Conservation (phyloP, 2,329 filamentous ascomycete species). For the Aspergillus persii region DNA sequence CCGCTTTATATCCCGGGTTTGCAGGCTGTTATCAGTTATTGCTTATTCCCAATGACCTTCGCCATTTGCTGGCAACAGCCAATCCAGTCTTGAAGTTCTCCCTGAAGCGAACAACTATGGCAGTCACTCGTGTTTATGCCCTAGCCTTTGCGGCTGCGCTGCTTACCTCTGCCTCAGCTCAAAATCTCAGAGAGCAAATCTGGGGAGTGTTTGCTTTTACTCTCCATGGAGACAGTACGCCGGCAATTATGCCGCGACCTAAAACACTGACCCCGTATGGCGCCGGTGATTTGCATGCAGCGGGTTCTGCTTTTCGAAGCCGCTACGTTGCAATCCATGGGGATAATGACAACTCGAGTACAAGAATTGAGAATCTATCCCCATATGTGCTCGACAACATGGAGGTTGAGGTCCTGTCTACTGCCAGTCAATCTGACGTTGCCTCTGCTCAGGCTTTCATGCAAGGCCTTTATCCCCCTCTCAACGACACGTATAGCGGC, state of each 20-base stretch:
- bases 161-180: slow-evolving; percentile 19
- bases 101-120: slow-evolving; percentile 5
- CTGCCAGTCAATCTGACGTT: slow-evolving; percentile 47
- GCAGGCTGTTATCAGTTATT: not conserved
- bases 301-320: slow-evolving; percentile 52
- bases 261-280: slow-evolving; percentile 52
- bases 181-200: slow-evolving; percentile 33
- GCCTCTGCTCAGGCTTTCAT: slow-evolving; percentile 61
- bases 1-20: not conserved
- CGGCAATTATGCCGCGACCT: slow-evolving; percentile 37
- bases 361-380: slow-evolving; percentile 46
- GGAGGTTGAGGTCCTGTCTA: slow-evolving; percentile 49
- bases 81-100: not conserved
- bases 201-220: slow-evolving; percentile 55
- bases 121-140: slow-evolving; percentile 4
- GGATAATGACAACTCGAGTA: slow-evolving; percentile 24
- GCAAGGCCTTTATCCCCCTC: slow-evolving; percentile 60
- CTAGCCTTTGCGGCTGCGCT: slow-evolving; percentile 15
- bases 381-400: slow-evolving; percentile 44
- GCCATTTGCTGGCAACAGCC: not conserved
- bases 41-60: not conserved
- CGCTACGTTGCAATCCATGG: slow-evolving; percentile 48
- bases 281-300: slow-evolving; percentile 52
- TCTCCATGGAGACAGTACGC: slow-evolving; percentile 55
- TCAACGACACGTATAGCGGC: slow-evolving; percentile 32